Evolutionary conservation across 1,139 yeast species (phyloP), one percentile per base, ranked within the genome.

Genomic region (Protomyces inundatus): DNA sequence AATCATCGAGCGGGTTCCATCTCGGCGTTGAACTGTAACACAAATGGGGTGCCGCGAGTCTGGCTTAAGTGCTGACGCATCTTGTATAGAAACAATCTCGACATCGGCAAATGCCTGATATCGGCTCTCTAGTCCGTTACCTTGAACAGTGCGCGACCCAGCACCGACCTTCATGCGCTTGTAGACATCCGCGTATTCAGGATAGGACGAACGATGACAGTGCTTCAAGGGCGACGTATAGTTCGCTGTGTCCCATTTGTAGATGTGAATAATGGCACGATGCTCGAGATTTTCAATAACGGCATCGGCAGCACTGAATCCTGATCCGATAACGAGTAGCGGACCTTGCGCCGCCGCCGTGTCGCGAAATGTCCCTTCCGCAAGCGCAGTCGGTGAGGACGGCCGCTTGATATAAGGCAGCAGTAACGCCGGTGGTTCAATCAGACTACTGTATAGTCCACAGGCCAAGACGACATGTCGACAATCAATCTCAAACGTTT

Each of bases 241-340:
- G 34, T 50, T 61, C 12, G 66, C 68, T 10, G 68, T 67, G 36
- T 68, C 67, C 76, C 77, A 74, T 52, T 70, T 69, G 68, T 66
- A 75, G 5, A 75, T 60, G 64, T 75, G 77, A 10, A 73, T 61
- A n/a, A 66, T 53, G 35, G 57, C 64, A 42, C 61, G 57, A 33
- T 14, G 30, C 9, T 39, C 54, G 30, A 64, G 61, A 4, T 52
- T 58, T 34, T 66, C 62, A 3, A 66, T 61, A 10, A 74, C 66
- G 0, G 75, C 74, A 53, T 75, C 77, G 1, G 77, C 77, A 0
- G 77, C 77, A 5, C 76, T 72, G 35, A 75, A 73, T 1, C 77
- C 77, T 1, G 76, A 69, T 0, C 77, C 77, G n/a, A 75, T 65
- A 1, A 75, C 70, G n/a, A 74, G 69, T 1, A 70, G 65, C 1